Evolutionary conservation across 2,329 filamentous ascomycete species (phyloP).

Genomic region (Alternaria sp.): DNA sequence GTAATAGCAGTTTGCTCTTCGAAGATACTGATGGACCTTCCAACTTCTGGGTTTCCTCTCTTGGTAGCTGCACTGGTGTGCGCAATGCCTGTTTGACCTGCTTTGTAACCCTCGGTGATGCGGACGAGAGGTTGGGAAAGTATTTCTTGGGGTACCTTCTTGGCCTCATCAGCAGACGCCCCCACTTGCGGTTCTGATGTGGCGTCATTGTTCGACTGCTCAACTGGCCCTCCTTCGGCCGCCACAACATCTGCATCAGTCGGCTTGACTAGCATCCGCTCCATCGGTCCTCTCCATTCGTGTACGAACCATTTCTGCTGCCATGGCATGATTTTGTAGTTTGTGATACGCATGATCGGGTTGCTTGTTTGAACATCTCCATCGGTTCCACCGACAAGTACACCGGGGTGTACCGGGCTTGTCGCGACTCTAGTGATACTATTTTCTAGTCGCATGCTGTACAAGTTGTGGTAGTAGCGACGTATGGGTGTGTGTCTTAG

Average conservation of each 20-base stretch:
- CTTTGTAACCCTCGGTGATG: slow-evolving; percentile 55
- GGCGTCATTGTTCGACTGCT: neutral
- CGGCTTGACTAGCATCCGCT: slow-evolving; percentile 15
- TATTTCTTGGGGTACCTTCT: slow-evolving; percentile 18
- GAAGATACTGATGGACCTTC: slow-evolving; percentile 53
- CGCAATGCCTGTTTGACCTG: slow-evolving; percentile 38
- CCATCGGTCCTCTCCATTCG: slow-evolving; percentile 59
- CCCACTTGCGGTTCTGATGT: neutral
- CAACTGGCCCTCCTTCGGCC: slow-evolving; percentile 8
- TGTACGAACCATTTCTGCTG: slow-evolving; percentile 67
- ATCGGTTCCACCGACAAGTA: slow-evolving; percentile 62
- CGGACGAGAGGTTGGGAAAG: slow-evolving; percentile 42
- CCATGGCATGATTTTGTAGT: slow-evolving; percentile 61
- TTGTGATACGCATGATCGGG: slow-evolving; percentile 60
- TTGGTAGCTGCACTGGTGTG: slow-evolving; percentile 30
- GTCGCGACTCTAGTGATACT: slow-evolving; percentile 56
- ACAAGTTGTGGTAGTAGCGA: slow-evolving; percentile 60
- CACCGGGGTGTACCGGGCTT: slow-evolving; percentile 64
- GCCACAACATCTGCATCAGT: slow-evolving; percentile 6
- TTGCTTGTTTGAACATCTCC: slow-evolving; percentile 63
- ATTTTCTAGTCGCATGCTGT: slow-evolving; percentile 48
- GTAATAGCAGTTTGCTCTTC: slow-evolving; percentile 57
- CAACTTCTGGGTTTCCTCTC: slow-evolving; percentile 32
- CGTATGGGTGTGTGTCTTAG: slow-evolving; percentile 60
- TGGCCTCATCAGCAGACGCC: neutral